These are phyloP conservation scores for Russula earlei DNA, from an alignment of 768 basidiomycete species.

Conservation along the genomic window DNA sequence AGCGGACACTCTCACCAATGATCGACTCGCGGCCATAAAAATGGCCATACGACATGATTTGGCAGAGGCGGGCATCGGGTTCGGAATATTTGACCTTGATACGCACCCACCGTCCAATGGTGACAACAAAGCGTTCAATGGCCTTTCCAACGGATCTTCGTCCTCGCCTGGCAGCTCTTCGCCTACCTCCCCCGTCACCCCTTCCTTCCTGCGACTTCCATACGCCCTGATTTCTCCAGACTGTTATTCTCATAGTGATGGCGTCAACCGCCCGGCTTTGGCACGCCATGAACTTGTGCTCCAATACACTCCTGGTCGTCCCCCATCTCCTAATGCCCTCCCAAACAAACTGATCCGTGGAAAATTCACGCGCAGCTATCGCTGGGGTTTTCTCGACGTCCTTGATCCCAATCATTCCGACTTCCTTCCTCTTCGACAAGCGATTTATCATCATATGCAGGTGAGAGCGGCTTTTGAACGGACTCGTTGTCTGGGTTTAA, in stretches of 20 bases:
- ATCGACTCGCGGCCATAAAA: conserved; percentile 72
- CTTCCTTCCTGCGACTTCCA: conserved; percentile 59
- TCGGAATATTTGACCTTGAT: conserved; percentile 82
- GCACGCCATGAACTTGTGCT: conserved; percentile 65
- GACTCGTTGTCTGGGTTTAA: neutral
- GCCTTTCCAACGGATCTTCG: conserved; percentile 42
- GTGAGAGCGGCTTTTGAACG: conserved; percentile 34
- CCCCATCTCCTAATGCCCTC: conserved; percentile 24
- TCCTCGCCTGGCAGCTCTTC: conserved; percentile 47
- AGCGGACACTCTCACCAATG: conserved; percentile 73
- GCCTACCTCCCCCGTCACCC: conserved; percentile 54
- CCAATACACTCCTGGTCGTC: conserved; percentile 56
- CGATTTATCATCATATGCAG: conserved; percentile 84
- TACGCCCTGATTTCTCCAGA: conserved; percentile 81
- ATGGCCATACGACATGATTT: conserved; percentile 72
- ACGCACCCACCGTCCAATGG: conserved; percentile 40
- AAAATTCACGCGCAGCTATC: conserved; percentile 62
- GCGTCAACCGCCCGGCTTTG: conserved; percentile 46
- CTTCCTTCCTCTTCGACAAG: conserved; percentile 64
- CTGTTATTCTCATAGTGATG: conserved; percentile 76
- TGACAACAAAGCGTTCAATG: conserved; percentile 46
- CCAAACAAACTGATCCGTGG: conserved; percentile 60
- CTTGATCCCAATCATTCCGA: conserved; percentile 74
- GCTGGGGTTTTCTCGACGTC: conserved; percentile 80
- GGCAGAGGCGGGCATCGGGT: conserved; percentile 77